phyloP scores from a whole-genome alignment of 768 basidiomycete genomes.

The Leccinum longicurvipes region DNA sequence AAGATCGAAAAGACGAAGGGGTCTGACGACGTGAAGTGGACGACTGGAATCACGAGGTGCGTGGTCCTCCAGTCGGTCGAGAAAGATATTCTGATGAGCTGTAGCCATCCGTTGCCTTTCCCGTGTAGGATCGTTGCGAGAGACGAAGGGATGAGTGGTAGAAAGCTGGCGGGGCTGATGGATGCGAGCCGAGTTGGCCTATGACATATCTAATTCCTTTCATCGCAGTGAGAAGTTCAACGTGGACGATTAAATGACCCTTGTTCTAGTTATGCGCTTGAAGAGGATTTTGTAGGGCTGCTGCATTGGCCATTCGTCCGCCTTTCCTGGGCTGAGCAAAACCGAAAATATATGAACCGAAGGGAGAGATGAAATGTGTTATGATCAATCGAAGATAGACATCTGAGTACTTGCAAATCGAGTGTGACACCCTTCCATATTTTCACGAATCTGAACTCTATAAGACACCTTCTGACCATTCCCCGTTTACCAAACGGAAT shows the following conservation, averaged over 20 bases:
- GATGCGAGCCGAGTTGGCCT: not conserved
- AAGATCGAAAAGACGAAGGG: not conserved
- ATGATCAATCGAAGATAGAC: no score
- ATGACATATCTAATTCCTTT: not conserved
- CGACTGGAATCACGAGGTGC: not conserved
- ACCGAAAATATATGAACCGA: no score
- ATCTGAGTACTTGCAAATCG: no score
- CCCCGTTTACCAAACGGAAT: not conserved
- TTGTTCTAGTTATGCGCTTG: not conserved
- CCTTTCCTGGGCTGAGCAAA: no score
- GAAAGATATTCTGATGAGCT: not conserved
- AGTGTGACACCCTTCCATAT: no score
- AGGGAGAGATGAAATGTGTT: no score
- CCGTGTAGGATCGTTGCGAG: not conserved
- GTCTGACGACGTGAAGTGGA: not conserved
- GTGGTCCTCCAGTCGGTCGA: not conserved
- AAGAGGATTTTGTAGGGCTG: not conserved
- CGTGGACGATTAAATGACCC: not conserved
- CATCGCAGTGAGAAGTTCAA: not conserved
- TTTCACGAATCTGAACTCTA: no score
- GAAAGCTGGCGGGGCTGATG: not conserved
- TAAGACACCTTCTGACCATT: not conserved
- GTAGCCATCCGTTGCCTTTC: not conserved
- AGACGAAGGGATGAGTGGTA: not conserved
- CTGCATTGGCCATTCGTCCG: no score